Evolutionary conservation across 2,329 filamentous ascomycete species (phyloP), one percentile per base, ranked within the genome.

Genomic region (Coniella lustricola): DNA sequence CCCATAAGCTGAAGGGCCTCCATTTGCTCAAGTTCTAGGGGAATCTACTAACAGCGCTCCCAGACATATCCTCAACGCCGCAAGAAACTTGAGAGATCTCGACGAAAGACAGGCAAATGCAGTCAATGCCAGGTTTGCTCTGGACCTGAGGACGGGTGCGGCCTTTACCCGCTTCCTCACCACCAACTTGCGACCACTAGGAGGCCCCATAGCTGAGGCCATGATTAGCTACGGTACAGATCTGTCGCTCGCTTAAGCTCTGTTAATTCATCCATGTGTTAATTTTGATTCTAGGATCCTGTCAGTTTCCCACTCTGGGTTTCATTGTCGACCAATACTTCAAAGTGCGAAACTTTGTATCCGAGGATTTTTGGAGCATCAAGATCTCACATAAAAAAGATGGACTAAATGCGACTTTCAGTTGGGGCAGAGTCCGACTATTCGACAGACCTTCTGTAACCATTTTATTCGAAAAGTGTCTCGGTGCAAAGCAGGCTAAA

Each of bases 271-370:
- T 7, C 7, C 14, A 18, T 2, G 17, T 2, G 16, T 21, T 41
- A 31, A 41, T 18, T 12, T 9, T 31, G 25, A 1, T 29, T 9
- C 16, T 54, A 87, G 87, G 79, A 13, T 95, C 90, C 3, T 98
- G 93, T 57, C 93, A 98, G 64, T 98, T 98, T 60, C 93, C 93
- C 1, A 97, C 93, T 0, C 74, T 98, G 4, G 93, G 93, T 0
- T 98, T 98, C 56, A 91, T 98, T 1, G 93, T 98, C 7, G 93
- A 98, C 65, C 82, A 91, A 41, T 98, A 97, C 64, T 88, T 95
- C 59, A 83, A 87, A 44, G 93, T 98, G 44, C 84, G 88, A 54
- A 95, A 95, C 58, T 98, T 98, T 64, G 82, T 93, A 1, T 86
- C 91, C 0, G 93, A 98, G 62, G 72, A 79, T 0, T 98, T 97